Conservation (phyloP, 2,329 filamentous ascomycete species). For the Botrytis deweyae region DNA sequence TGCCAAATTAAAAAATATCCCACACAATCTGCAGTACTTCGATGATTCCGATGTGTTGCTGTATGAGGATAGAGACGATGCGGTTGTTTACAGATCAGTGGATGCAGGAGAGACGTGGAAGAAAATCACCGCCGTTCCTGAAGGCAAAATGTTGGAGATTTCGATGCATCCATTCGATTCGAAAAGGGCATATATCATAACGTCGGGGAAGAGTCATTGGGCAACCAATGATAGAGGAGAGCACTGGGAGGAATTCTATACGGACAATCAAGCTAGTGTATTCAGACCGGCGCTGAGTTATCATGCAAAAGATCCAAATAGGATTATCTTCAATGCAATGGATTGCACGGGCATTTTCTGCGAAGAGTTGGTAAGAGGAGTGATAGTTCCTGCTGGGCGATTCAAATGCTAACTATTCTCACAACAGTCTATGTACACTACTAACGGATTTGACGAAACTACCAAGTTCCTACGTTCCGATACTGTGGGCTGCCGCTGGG, state of each 20-base stretch:
- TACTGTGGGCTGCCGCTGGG: slow-evolving; percentile 82
- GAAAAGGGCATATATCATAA: slow-evolving; percentile 77
- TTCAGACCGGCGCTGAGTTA: slow-evolving; percentile 65
- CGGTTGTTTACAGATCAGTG: slow-evolving; percentile 71
- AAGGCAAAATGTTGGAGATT: slow-evolving; percentile 62
- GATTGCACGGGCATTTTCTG: slow-evolving; percentile 65
- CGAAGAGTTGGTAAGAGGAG: slow-evolving; percentile 50
- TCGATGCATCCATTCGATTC: slow-evolving; percentile 77
- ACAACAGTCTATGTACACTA: slow-evolving; percentile 64
- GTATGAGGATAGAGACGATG: slow-evolving; percentile 64
- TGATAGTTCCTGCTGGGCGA: not conserved
- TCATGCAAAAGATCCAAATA: slow-evolving; percentile 78
- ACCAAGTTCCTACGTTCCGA: slow-evolving; percentile 64
- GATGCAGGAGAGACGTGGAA: slow-evolving; percentile 81
- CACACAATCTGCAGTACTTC: slow-evolving; percentile 80
- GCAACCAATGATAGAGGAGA: slow-evolving; percentile 80
- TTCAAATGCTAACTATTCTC: slow-evolving; percentile 23
- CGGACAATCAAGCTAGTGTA: slow-evolving; percentile 56
- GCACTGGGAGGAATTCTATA: slow-evolving; percentile 74
- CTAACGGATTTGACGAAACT: slow-evolving; percentile 74
- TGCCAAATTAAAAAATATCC: slow-evolving; percentile 64
- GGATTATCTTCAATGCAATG: slow-evolving; percentile 81
- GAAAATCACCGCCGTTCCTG: slow-evolving; percentile 60
- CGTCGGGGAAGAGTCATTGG: slow-evolving; percentile 69
- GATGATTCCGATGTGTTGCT: slow-evolving; percentile 82